phyloP scores from a whole-genome alignment of 768 basidiomycete species.

The Thelephora ganbajun region DNA sequence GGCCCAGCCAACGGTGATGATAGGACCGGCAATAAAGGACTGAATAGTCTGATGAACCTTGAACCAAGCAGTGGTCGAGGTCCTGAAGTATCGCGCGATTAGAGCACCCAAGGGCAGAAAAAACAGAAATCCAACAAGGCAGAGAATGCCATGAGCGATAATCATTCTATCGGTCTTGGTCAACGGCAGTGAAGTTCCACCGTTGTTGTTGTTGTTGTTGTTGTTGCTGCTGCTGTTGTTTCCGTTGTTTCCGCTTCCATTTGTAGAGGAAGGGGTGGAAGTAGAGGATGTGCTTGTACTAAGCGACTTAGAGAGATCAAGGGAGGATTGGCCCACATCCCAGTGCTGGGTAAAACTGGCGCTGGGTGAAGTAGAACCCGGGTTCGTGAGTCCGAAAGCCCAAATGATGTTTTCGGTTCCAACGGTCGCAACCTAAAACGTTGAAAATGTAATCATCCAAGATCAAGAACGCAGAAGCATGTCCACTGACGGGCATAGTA shows the following conservation, averaged over 20 bases:
- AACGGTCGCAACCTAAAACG: conserved; percentile 26
- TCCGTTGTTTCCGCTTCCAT: too few species aligned
- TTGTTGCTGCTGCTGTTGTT: too few species aligned
- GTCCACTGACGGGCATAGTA: conserved; percentile 25
- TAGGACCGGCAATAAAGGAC: conserved; percentile 25
- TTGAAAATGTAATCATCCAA: conserved; percentile 1
- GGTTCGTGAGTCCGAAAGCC: conserved; percentile 38
- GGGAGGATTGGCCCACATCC: conserved; percentile 23
- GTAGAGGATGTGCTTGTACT: conserved; percentile 7
- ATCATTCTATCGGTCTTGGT: conserved; percentile 34
- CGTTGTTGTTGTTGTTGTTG: too few species aligned
- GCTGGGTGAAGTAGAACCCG: conserved; percentile 28
- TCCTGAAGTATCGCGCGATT: conserved; percentile 39
- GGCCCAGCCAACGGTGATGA: conserved; percentile 37
- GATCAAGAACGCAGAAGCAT: not conserved
- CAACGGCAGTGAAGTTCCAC: conserved; percentile 18
- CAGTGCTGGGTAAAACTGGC: conserved; percentile 35
- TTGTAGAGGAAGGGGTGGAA: conserved; percentile 10
- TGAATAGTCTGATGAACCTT: conserved; percentile 35
- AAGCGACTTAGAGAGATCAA: conserved; percentile 34
- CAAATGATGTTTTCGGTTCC: conserved; percentile 37
- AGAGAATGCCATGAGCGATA: conserved; percentile 38
- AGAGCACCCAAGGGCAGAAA: conserved; percentile 46
- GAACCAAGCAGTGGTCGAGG: conserved; percentile 30
- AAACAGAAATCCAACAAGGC: conserved; percentile 37